A percentile compares a stretch with the other conserved stretches of the same genome.
Conservation (phyloP, 1,139 yeast species). For the Protomyces inundatus region DNA sequence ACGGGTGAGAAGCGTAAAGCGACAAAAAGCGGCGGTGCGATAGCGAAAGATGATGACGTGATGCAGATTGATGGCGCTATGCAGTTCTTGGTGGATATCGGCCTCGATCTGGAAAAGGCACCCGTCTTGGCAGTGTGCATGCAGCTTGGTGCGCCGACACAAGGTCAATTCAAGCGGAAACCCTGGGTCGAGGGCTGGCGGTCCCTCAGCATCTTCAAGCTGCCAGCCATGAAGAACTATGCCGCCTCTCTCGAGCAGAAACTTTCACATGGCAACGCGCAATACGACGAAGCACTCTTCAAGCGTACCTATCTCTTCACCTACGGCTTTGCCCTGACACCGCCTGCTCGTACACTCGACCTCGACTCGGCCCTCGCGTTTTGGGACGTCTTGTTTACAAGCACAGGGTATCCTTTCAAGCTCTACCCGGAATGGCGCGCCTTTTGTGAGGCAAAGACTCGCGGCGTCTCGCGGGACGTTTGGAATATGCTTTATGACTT, state of each 20-base stretch:
- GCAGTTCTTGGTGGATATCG: constrained; percentile 58
- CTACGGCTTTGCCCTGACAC: constrained; percentile 60
- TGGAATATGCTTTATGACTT: constrained; percentile 83
- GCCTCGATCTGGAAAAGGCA: constrained; percentile 67
- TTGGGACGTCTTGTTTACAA: constrained; percentile 62
- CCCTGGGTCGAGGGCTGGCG: constrained; percentile 58
- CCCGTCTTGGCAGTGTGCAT: constrained; percentile 65
- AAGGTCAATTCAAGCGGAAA: constrained; percentile 54
- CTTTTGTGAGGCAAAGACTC: constrained; percentile 44
- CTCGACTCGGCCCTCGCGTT: constrained; percentile 65
- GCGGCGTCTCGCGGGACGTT: constrained; percentile 58
- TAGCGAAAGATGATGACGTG: background rate
- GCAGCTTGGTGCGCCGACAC: constrained; percentile 58
- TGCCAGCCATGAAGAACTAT: constrained; percentile 50
- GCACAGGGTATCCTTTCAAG: constrained; percentile 36
- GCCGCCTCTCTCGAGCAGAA: constrained; percentile 42
- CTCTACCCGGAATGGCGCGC: constrained; percentile 48
- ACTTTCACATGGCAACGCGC: constrained; percentile 35
- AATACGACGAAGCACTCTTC: constrained; percentile 45
- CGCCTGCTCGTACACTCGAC: constrained; percentile 34
- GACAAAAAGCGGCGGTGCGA: background rate
- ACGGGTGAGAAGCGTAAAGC: background rate
- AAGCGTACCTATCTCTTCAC: constrained; percentile 62
- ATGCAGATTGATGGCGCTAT: constrained; percentile 76
- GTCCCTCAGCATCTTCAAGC: constrained; percentile 37